Percentiles rank a stretch among this genome's conserved stretches.
These are phyloP conservation scores for Rhodamnia rubescens DNA, from an alignment of 345 rosid genomes.

Conservation along the genomic window DNA sequence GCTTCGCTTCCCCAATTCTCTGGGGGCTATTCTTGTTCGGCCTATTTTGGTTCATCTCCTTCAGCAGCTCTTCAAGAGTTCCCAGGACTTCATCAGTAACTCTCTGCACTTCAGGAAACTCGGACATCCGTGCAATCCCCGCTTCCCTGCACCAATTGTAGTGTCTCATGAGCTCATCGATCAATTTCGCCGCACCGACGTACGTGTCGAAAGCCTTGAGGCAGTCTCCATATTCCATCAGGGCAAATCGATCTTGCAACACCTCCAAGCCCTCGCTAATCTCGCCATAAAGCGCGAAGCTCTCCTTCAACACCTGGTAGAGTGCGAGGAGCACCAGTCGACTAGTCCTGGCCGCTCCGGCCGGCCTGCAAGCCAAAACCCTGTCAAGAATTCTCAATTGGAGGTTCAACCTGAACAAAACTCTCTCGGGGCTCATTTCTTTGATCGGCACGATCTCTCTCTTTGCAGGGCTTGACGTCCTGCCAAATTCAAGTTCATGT, in stretches of 20 bases:
- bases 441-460: conserved; percentile 27
- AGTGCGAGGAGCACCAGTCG: conserved; percentile 59
- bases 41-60: background rate
- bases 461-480: conserved; percentile 27
- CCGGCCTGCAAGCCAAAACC: conserved; percentile 54
- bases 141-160: conserved; percentile 76
- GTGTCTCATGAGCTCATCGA: conserved; percentile 58
- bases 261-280: conserved; percentile 63
- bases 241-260: conserved; percentile 59
- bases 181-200: conserved; percentile 59
- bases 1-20: conserved; percentile 18
- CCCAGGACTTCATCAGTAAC: conserved; percentile 57
- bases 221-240: conserved; percentile 67
- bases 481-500: conserved; percentile 19
- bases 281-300: conserved; percentile 63
- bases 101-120: conserved; percentile 78
- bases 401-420: conserved; percentile 48
- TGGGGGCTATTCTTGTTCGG: conserved; percentile 24
- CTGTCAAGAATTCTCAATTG: conserved; percentile 48
- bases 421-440: conserved; percentile 62
- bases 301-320: conserved; percentile 64
- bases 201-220: conserved; percentile 69
- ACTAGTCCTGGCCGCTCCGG: conserved; percentile 55
- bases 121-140: conserved; percentile 72
- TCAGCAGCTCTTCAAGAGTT: conserved; percentile 53